Evolutionary conservation across 2,329 filamentous ascomycete species (phyloP).

Genomic region (Hypomyces rosellus): DNA sequence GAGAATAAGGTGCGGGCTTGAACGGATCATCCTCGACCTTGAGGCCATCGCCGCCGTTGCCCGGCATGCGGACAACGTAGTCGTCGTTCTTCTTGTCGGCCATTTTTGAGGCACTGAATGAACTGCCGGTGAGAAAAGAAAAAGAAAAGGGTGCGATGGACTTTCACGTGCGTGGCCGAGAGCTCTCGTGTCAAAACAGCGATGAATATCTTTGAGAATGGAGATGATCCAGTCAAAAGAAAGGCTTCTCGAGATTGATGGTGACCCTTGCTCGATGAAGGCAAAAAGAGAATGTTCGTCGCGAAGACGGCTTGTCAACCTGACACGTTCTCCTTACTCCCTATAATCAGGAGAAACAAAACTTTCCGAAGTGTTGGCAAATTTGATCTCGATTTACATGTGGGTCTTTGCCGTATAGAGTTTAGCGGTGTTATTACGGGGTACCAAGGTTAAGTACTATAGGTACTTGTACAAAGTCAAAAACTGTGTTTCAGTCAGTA

Average conservation of each 20-base stretch:
- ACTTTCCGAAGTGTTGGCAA: slow-evolving; percentile 8
- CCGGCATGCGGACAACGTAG: slow-evolving; percentile 64
- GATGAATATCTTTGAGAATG: neutral
- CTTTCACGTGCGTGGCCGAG: no score
- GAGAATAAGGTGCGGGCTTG: slow-evolving; percentile 12
- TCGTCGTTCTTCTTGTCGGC: slow-evolving; percentile 87
- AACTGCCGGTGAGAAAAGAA: slow-evolving; percentile 4
- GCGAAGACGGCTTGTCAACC: slow-evolving; percentile 11
- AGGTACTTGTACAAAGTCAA: no score
- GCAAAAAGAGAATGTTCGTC: slow-evolving; percentile 2
- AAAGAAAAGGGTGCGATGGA: neutral
- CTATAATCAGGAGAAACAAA: slow-evolving; percentile 11
- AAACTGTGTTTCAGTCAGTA: no score
- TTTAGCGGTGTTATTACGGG: slow-evolving; percentile 7
- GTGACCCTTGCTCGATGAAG: neutral
- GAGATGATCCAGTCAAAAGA: slow-evolving; percentile 1
- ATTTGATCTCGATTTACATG: slow-evolving; percentile 13
- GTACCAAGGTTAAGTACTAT: no score
- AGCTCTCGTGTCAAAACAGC: no score
- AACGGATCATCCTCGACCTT: slow-evolving; percentile 47
- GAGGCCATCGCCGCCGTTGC: slow-evolving; percentile 43
- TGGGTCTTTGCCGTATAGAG: slow-evolving; percentile 4
- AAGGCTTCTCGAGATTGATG: neutral
- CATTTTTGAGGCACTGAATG: slow-evolving; percentile 44
- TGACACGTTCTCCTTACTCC: slow-evolving; percentile 11